phyloP scores from a whole-genome alignment of 768 basidiomycete species.

The Macrocybe gigantea region DNA sequence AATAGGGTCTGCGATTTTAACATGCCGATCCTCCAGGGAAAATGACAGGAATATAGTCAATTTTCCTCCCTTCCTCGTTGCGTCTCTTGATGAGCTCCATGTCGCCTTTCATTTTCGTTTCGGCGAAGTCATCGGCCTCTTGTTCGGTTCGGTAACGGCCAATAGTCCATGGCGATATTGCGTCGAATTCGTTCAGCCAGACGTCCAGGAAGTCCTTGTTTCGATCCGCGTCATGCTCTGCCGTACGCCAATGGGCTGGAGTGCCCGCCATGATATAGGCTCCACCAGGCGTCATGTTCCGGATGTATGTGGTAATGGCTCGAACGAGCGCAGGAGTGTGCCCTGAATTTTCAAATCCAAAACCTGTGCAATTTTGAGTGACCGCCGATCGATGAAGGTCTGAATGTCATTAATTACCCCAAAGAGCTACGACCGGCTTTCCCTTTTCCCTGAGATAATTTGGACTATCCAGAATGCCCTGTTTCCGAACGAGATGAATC shows the following conservation, averaged over 20 bases:
- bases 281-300: slow-evolving; percentile 62
- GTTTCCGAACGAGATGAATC: slow-evolving; percentile 58
- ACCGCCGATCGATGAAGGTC: background rate
- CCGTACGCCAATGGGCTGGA: slow-evolving; percentile 73
- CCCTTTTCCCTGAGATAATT: slow-evolving; percentile 69
- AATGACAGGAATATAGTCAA: slow-evolving; percentile 82
- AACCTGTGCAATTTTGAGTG: slow-evolving; percentile 31
- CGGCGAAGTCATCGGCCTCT: slow-evolving; percentile 59
- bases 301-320: slow-evolving; percentile 50
- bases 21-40: slow-evolving; percentile 79
- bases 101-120: slow-evolving; percentile 60
- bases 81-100: slow-evolving; percentile 49
- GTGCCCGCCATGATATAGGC: slow-evolving; percentile 68
- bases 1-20: background rate
- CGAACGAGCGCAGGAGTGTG: slow-evolving; percentile 60
- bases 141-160: slow-evolving; percentile 59
- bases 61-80: slow-evolving; percentile 42
- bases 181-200: slow-evolving; percentile 76
- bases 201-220: slow-evolving; percentile 61
- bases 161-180: slow-evolving; percentile 79
- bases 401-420: slow-evolving; percentile 38
- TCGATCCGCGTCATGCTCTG: slow-evolving; percentile 61
- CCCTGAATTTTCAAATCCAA: slow-evolving; percentile 57
- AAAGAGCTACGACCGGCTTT: slow-evolving; percentile 65
- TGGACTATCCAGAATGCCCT: slow-evolving; percentile 62